Base-by-base conservation (phyloP, 768 basidiomycete species). In the Lanmaoa rubissima region DNA sequence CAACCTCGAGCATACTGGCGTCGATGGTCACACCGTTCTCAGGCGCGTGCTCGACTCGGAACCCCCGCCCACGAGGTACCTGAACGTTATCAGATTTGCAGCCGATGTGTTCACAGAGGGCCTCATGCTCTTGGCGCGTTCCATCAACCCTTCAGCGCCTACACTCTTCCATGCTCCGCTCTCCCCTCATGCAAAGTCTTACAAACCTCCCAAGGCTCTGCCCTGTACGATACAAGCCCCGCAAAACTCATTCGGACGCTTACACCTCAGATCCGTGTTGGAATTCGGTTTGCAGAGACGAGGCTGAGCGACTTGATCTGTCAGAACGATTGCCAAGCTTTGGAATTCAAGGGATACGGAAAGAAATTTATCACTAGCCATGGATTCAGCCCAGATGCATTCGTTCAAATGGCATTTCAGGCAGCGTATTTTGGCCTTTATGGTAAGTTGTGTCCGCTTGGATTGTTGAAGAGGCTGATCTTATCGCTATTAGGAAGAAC, bases 371-470 rank as follows among this genome's bases (percentile, higher is more conserved):
- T 98, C 67, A 98, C 94, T 36, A 86, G 91, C 57, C 91, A 97
- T 74, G 90, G 91, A 41, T 89, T 98, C 68, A 92, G 90, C 67
- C 96, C 94, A n/a, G n/a, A n/a, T n/a, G n/a, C n/a, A n/a, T n/a
- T n/a, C n/a, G n/a, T n/a, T 28, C 96, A 98, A 76, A 98, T 98
- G 95, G 93, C 94, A 3, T 96, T 96, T 76, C 95, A 97, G 75
- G 96, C 94, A 32, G 94, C 94, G 10, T 97, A 95, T 69, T 95
- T 92, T 69, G 92, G 92, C 31, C 77, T 95, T 12, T 95, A 95
- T 73, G 93, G 90, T 84, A 51, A 32, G 79, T 71, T 10, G 11
- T 21, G 3, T 38, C 10, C 1, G 0, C 17, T 31, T 14, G 3
- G 26, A 21, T 13, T n/a, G 13, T 44, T 3, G 38, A 38, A 6